phyloP scores from a whole-genome alignment of 2,329 filamentous ascomycete species.

The Pyrenophora seminiperda region DNA sequence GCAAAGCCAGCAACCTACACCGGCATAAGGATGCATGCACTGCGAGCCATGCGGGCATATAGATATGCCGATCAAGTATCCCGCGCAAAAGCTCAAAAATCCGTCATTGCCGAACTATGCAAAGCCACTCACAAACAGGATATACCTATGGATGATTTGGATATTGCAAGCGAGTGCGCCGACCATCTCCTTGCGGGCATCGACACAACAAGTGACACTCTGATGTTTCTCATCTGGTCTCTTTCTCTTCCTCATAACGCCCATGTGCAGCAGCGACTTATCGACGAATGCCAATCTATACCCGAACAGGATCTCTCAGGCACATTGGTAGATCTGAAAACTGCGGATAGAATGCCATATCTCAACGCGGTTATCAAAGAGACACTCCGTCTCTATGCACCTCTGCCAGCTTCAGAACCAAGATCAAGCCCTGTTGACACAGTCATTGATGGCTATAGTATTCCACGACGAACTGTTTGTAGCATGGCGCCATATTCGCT shows the following conservation, averaged over 20 bases:
- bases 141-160: constrained; percentile 47
- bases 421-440: constrained; percentile 48
- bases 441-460: constrained; percentile 45
- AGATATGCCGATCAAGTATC: constrained; percentile 6
- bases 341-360: constrained; percentile 51
- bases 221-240: constrained; percentile 46
- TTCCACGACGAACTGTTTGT: constrained; percentile 47
- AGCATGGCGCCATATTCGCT: constrained; percentile 49
- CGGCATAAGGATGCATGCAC: constrained; percentile 55
- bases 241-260: constrained; percentile 49
- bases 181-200: constrained; percentile 60
- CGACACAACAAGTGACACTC: constrained; percentile 59
- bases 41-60: constrained; percentile 40
- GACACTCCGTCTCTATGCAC: constrained; percentile 56
- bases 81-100: not conserved
- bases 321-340: constrained; percentile 31
- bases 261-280: constrained; percentile 53
- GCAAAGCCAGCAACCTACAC: constrained; percentile 58
- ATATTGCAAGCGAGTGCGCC: constrained; percentile 59
- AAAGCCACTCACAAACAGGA: constrained; percentile 6
- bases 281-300: constrained; percentile 49
- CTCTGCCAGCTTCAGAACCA: constrained; percentile 59
- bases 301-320: constrained; percentile 12
- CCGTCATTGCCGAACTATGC: constrained; percentile 14
- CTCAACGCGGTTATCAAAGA: constrained; percentile 59